A percentile compares a stretch with the other conserved stretches of the same genome.
Evolutionary conservation across 208 protist genomes (phyloP).

Genomic region (Leishmania gerbilli): DNA sequence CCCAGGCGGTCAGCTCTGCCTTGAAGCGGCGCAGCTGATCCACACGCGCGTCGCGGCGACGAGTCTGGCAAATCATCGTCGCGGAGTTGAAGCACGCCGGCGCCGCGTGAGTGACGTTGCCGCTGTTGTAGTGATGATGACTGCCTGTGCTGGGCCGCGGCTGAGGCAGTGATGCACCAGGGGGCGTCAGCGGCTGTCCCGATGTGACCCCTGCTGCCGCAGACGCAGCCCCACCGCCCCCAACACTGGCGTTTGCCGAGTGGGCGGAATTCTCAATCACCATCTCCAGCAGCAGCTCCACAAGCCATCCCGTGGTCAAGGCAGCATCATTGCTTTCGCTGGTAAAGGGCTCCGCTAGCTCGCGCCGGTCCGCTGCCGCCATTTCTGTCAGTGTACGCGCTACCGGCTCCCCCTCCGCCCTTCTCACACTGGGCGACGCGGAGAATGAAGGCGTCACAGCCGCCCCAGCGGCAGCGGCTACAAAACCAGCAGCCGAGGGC

Average conservation of each 20-base stretch:
- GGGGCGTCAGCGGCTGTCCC: neutral
- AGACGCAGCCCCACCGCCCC: neutral
- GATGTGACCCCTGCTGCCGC: neutral
- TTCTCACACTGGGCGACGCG: neutral
- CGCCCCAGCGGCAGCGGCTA: neutral
- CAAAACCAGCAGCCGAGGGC: neutral
- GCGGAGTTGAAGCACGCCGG: neutral
- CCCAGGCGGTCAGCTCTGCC: slow-evolving; percentile 50
- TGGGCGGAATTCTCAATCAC: slow-evolving; percentile 24
- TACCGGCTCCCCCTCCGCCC: neutral
- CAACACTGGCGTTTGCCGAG: neutral
- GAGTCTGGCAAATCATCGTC: slow-evolving; percentile 11
- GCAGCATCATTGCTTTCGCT: slow-evolving; percentile 45
- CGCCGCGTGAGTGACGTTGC: neutral
- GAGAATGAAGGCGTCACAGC: neutral
- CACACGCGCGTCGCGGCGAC: slow-evolving; percentile 20
- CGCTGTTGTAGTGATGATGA: neutral
- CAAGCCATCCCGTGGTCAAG: slow-evolving; percentile 69
- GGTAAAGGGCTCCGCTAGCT: slow-evolving; percentile 22
- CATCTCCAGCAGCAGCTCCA: slow-evolving; percentile 38
- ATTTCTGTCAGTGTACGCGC: neutral
- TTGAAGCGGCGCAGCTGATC: slow-evolving; percentile 26
- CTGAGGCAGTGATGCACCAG: neutral
- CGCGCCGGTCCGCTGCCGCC: slow-evolving; percentile 3
- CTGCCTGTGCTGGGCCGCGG: neutral